These are phyloP conservation scores for Anastatica hierochuntica DNA, from an alignment of 345 rosid genomes.

Conservation along the genomic window DNA sequence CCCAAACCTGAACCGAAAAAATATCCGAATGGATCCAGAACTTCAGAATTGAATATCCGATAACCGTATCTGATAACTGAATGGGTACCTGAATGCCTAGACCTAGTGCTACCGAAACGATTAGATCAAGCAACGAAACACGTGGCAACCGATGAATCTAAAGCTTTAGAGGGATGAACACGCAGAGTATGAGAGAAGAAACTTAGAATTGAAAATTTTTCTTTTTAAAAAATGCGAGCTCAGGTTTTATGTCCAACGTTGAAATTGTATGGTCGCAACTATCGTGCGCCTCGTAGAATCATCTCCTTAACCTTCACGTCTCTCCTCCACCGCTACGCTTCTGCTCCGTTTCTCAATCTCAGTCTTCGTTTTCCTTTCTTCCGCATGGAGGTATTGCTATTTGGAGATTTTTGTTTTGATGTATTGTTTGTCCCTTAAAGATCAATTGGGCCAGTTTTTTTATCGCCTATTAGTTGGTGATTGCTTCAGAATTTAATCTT, in stretches of 20 bases:
- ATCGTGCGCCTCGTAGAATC: constrained; percentile 30
- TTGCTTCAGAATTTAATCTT: neutral
- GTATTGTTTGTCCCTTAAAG: no score
- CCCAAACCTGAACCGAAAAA: no score
- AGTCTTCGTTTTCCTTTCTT: constrained; percentile 24
- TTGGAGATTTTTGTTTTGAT: no score
- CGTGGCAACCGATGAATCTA: neutral
- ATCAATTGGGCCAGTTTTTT: neutral
- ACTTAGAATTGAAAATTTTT: neutral
- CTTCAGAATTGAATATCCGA: no score
- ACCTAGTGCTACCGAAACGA: no score
- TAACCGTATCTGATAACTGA: no score
- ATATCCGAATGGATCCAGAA: no score
- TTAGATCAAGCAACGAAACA: no score
- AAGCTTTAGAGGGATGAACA: neutral
- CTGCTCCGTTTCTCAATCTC: constrained; percentile 16
- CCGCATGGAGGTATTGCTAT: constrained; percentile 58
- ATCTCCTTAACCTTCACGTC: constrained; percentile 18
- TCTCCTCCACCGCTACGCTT: constrained; percentile 17
- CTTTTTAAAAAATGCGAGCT: neutral
- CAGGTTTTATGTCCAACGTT: constrained; percentile 23
- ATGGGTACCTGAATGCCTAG: no score
- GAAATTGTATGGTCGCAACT: constrained; percentile 35
- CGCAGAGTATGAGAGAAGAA: constrained; percentile 18
- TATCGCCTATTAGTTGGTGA: no score